These are phyloP conservation scores for Colletotrichum simmondsii DNA, from an alignment of 2,329 filamentous ascomycete species.

Conservation along the genomic window DNA sequence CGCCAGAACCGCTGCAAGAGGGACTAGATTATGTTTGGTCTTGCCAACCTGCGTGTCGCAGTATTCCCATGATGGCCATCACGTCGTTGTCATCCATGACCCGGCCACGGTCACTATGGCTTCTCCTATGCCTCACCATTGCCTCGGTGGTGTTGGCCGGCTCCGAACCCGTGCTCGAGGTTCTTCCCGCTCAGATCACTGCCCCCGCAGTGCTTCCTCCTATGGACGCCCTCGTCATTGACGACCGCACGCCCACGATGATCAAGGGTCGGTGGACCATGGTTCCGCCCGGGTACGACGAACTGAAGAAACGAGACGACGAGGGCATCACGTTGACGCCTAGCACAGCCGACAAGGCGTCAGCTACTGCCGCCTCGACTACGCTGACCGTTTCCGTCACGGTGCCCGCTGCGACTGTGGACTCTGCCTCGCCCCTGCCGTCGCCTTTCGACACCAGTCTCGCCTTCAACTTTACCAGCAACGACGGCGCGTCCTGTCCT, in stretches of 20 bases:
- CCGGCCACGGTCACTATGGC: constrained; percentile 42
- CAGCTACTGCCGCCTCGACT: constrained; percentile 17
- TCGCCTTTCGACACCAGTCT: constrained; percentile 75
- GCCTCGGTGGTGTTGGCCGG: constrained; percentile 32
- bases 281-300: constrained; percentile 27
- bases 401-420: constrained; percentile 40
- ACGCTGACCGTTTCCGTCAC: constrained; percentile 30
- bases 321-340: constrained; percentile 30
- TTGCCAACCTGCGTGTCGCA: constrained; percentile 36
- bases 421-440: constrained; percentile 60
- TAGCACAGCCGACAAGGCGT: constrained; percentile 1
- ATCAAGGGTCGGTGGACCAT: constrained; percentile 37
- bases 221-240: constrained; percentile 28
- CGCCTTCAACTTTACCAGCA: constrained; percentile 68
- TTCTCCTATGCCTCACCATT: constrained; percentile 40
- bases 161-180: constrained; percentile 2
- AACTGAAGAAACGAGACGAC: constrained; percentile 41
- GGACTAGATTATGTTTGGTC: constrained; percentile 39
- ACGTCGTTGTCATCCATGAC: constrained; percentile 7
- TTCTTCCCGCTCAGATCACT: constrained; percentile 22
- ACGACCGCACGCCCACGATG: constrained; percentile 33
- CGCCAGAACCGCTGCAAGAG: constrained; percentile 24
- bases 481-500: constrained; percentile 66
- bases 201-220: constrained; percentile 23
- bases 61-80: constrained; percentile 42